These are phyloP conservation scores for Fraxinus xanthoxyloides DNA, from an alignment of 305 asterid species.

Conservation along the genomic window DNA sequence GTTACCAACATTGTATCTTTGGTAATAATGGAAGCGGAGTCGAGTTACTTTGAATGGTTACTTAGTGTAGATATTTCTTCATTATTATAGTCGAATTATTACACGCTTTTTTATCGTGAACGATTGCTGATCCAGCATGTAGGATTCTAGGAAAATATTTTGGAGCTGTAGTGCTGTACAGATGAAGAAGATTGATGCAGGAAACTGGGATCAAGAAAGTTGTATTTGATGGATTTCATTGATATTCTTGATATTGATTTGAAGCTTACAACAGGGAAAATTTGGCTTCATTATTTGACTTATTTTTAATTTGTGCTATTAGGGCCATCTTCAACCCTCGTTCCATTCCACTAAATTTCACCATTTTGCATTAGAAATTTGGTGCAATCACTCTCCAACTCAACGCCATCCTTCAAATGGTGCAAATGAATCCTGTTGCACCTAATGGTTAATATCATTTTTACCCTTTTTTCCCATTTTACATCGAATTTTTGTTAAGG, in stretches of 20 bases:
- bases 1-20: conserved; percentile 10
- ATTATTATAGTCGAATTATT: conserved; percentile 17
- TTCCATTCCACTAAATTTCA: no score
- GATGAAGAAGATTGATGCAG: conserved; percentile 20
- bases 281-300: not conserved
- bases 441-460: no score
- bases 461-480: no score
- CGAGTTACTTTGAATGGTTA: conserved; percentile 22
- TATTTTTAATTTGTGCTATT: not conserved
- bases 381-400: no score
- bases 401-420: no score
- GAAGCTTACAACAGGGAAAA: not conserved
- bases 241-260: not conserved
- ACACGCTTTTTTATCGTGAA: conserved; percentile 24
- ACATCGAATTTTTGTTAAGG: no score
- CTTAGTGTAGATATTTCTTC: conserved; percentile 2
- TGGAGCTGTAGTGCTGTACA: conserved; percentile 32
- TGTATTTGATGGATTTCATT: conserved; percentile 25
- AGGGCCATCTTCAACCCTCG: no score
- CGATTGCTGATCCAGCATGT: conserved; percentile 23
- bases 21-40: conserved; percentile 20
- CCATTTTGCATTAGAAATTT: no score
- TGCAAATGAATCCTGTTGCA: no score
- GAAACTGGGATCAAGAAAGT: conserved; percentile 27
- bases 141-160: conserved; percentile 34